Percentiles rank a stretch among this genome's conserved stretches.
phyloP scores from a whole-genome alignment of 805 yeast species.

The Lachancea thermotolerans region DNA sequence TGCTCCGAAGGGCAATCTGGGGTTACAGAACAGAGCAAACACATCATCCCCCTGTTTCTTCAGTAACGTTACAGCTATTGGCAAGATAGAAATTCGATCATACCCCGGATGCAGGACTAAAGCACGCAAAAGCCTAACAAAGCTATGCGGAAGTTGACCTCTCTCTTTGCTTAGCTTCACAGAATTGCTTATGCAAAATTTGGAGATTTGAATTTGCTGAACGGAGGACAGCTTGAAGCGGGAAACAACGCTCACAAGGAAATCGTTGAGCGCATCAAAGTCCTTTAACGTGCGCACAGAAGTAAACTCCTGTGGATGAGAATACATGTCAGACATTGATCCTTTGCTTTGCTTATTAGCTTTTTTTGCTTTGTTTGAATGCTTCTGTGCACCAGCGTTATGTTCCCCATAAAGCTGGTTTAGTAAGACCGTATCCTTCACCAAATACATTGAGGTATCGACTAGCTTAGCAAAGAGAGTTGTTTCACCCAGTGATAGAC shows the following conservation, averaged over 20 bases:
- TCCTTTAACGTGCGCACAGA: slow-evolving; percentile 37
- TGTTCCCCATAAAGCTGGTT: slow-evolving; percentile 24
- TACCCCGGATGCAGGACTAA: slow-evolving; percentile 64
- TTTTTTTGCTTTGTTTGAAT: slow-evolving; percentile 35
- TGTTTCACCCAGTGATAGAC: slow-evolving; percentile 41
- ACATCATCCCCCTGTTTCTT: slow-evolving; percentile 40
- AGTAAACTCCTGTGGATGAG: slow-evolving; percentile 54
- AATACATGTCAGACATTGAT: slow-evolving; percentile 60
- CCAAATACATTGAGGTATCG: slow-evolving; percentile 45
- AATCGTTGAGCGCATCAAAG: slow-evolving; percentile 28
- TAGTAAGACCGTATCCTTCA: slow-evolving; percentile 30
- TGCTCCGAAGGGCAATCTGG: slow-evolving; percentile 57
- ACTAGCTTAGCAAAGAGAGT: slow-evolving; percentile 49
- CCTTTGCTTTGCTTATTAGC: slow-evolving; percentile 36
- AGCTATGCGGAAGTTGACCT: slow-evolving; percentile 24
- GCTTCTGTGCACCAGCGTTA: slow-evolving; percentile 35
- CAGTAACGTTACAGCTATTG: slow-evolving; percentile 55
- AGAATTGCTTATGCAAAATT: slow-evolving; percentile 37
- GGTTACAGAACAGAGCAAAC: slow-evolving; percentile 59
- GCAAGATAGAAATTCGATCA: slow-evolving; percentile 58
- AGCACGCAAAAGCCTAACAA: slow-evolving; percentile 40
- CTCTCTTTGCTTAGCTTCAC: slow-evolving; percentile 26
- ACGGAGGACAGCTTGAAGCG: slow-evolving; percentile 52
- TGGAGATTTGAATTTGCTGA: slow-evolving; percentile 52
- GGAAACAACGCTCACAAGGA: slow-evolving; percentile 44